A percentile compares a stretch with the other conserved stretches of the same genome.
phyloP scores from a whole-genome alignment of 306 rosid genomes.

The Acacia crassicarpa region DNA sequence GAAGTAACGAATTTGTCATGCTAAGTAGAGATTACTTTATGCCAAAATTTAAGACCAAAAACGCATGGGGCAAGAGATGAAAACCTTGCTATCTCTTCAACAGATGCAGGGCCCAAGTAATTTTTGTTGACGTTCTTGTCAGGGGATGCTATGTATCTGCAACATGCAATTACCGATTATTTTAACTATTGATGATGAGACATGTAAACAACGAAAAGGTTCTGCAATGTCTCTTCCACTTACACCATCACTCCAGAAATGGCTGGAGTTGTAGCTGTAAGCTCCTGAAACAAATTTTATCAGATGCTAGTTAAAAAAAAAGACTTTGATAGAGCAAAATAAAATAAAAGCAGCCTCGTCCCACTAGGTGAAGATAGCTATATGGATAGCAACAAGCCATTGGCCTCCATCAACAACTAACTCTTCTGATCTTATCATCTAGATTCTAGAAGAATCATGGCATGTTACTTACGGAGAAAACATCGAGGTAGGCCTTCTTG shows the following conservation, averaged over 20 bases:
- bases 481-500: conserved; percentile 69
- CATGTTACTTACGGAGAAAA: conserved; percentile 70
- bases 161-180: conserved; percentile 18
- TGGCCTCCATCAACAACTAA: background rate
- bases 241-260: conserved; percentile 81
- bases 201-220: conserved; percentile 21
- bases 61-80: conserved; percentile 24
- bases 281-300: conserved; percentile 53
- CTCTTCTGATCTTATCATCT: background rate
- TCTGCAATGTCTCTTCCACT: conserved; percentile 40
- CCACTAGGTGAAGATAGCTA: background rate
- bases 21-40: conserved; percentile 5
- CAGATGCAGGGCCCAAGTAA: conserved; percentile 85
- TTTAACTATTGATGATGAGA: conserved; percentile 19
- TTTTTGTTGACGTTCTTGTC: conserved; percentile 64
- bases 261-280: conserved; percentile 51
- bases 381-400: background rate
- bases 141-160: conserved; percentile 84
- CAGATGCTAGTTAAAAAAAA: background rate
- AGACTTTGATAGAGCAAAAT: background rate
- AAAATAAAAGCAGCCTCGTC: background rate
- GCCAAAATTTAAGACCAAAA: conserved; percentile 13
- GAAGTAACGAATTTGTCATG: background rate
- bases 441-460: background rate
- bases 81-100: conserved; percentile 76